Conservation (phyloP, 2,329 filamentous ascomycete species). For the Neonectria faginata region DNA sequence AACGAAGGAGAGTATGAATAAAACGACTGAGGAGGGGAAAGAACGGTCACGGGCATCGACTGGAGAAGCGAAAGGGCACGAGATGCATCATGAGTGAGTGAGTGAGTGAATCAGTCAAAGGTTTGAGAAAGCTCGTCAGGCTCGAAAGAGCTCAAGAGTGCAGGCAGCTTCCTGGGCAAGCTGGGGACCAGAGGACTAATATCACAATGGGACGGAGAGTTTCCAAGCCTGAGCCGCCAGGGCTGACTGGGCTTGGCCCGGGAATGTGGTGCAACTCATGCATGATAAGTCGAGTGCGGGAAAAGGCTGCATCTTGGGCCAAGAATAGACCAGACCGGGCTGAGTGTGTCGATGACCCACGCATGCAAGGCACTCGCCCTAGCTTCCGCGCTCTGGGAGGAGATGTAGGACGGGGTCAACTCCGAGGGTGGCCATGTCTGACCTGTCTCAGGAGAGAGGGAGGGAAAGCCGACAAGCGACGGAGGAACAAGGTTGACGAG, state of each 20-base stretch:
- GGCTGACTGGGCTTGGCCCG: slow-evolving; percentile 21
- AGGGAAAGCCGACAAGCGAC: background rate
- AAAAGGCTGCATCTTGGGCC: slow-evolving; percentile 17
- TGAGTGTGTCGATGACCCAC: slow-evolving; percentile 20
- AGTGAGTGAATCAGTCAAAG: slow-evolving; percentile 28
- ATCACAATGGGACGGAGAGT: slow-evolving; percentile 16
- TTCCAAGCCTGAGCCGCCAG: slow-evolving; percentile 18
- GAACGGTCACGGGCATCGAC: slow-evolving; percentile 15
- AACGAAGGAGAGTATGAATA: background rate
- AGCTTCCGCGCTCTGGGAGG: slow-evolving; percentile 4
- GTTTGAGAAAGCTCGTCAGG: slow-evolving; percentile 9
- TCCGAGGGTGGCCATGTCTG: background rate
- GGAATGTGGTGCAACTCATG: slow-evolving; percentile 19
- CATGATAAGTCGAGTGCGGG: slow-evolving; percentile 11
- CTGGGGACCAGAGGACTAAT: slow-evolving; percentile 2
- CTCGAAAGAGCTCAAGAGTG: slow-evolving; percentile 13
- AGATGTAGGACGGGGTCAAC: background rate
- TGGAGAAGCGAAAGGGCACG: slow-evolving; percentile 10
- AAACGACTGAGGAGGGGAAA: background rate
- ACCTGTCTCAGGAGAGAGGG: background rate
- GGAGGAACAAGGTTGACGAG: background rate
- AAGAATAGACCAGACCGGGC: slow-evolving; percentile 27
- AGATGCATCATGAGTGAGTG: slow-evolving; percentile 22
- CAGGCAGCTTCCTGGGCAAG: slow-evolving; percentile 11
- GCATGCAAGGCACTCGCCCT: slow-evolving; percentile 23